Conservation (phyloP, 345 rosid genomes). For the Stellera chamaejasme region DNA sequence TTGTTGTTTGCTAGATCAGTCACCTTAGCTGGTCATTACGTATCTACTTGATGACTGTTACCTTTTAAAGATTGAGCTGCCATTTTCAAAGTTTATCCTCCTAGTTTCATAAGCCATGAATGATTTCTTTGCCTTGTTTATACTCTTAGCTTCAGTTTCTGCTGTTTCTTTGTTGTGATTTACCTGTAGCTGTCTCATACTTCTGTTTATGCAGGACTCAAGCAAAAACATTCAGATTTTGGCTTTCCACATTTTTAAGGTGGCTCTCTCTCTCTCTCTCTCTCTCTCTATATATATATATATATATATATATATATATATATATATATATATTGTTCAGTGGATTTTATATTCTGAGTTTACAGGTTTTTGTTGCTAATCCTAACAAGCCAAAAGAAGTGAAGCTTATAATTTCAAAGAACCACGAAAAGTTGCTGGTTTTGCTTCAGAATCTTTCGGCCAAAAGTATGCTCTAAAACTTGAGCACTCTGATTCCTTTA, state of each 20-base stretch:
- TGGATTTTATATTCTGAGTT: too few species aligned
- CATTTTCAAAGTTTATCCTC: too few species aligned
- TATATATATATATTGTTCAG: too few species aligned
- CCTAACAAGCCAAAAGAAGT: slow-evolving; percentile 91
- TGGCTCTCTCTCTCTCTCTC: slow-evolving; percentile 11
- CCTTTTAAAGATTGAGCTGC: too few species aligned
- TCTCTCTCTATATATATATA: not conserved
- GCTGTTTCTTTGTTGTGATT: not conserved
- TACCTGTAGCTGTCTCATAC: slow-evolving; percentile 9
- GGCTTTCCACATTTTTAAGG: slow-evolving; percentile 98
- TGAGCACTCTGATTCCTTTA: not conserved
- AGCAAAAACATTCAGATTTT: slow-evolving; percentile 89
- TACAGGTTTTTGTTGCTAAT: slow-evolving; percentile 92
- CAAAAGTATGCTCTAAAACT: not conserved
- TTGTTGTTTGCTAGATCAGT: too few species aligned
- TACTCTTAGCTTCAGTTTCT: too few species aligned
- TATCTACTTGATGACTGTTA: too few species aligned
- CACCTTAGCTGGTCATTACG: too few species aligned
- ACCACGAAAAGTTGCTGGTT: slow-evolving; percentile 62
- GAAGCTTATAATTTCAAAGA: slow-evolving; percentile 77
- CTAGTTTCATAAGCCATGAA: too few species aligned
- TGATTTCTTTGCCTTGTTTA: too few species aligned
- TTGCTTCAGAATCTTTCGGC: slow-evolving; percentile 16
- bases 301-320: not conserved
- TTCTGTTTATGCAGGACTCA: slow-evolving; percentile 54